Percentiles rank a stretch among this genome's conserved stretches.
Evolutionary conservation across 1,284 basidiomycete genomes (phyloP).

Genomic region (Chalciporus sp.): DNA sequence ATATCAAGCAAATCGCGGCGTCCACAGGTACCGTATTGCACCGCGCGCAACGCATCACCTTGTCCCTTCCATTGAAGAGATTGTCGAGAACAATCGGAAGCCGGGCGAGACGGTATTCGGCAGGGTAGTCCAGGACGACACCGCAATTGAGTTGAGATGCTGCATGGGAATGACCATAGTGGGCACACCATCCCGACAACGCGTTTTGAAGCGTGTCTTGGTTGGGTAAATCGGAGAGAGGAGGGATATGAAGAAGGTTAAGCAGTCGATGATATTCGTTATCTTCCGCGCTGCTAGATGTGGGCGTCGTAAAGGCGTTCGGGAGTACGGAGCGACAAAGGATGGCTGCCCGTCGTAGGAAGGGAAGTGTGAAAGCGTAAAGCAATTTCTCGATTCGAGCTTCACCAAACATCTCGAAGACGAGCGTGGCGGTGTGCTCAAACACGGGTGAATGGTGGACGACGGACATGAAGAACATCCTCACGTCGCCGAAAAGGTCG

Average conservation of each 20-base stretch:
- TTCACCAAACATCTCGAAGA: slow-evolving; percentile 77
- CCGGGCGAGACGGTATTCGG: slow-evolving; percentile 81
- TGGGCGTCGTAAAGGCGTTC: slow-evolving; percentile 51
- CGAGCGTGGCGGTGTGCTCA: slow-evolving; percentile 76
- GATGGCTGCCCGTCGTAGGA: slow-evolving; percentile 89
- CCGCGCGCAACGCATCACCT: slow-evolving; percentile 70
- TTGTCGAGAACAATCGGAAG: slow-evolving; percentile 85
- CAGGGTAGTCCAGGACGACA: slow-evolving; percentile 82
- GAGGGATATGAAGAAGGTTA: slow-evolving; percentile 75
- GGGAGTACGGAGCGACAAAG: slow-evolving; percentile 80
- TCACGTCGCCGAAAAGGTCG: slow-evolving; percentile 74
- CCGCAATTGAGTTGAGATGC: slow-evolving; percentile 73
- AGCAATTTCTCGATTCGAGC: slow-evolving; percentile 84
- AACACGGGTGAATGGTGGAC: slow-evolving; percentile 79
- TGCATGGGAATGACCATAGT: slow-evolving; percentile 75
- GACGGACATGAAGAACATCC: slow-evolving; percentile 85
- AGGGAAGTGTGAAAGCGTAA: slow-evolving; percentile 90
- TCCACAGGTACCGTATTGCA: slow-evolving; percentile 84
- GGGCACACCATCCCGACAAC: slow-evolving; percentile 81
- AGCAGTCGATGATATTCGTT: slow-evolving; percentile 84
- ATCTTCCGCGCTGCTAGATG: slow-evolving; percentile 37
- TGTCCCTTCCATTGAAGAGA: slow-evolving; percentile 70
- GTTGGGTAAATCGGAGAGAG: slow-evolving; percentile 73
- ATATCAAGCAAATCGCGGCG: slow-evolving; percentile 91
- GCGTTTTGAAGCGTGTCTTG: slow-evolving; percentile 84